Conservation (phyloP, 345 rosid species). For the Orychophragmus violaceus region DNA sequence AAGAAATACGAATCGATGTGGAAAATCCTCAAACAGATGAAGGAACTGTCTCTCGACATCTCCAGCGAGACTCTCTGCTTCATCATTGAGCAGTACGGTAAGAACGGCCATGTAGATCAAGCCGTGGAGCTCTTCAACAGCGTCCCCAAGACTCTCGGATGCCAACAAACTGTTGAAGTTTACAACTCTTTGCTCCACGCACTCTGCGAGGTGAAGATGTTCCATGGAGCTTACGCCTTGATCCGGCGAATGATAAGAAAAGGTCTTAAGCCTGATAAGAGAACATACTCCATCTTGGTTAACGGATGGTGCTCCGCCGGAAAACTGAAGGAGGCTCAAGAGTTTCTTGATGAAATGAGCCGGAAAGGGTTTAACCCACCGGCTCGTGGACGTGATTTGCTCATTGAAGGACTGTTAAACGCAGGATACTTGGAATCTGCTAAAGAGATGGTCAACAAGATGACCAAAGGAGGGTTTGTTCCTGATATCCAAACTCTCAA, state of each 20-base stretch:
- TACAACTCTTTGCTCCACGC: constrained; percentile 74
- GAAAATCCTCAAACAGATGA: constrained; percentile 70
- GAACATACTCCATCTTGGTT: constrained; percentile 57
- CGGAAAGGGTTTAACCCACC: constrained; percentile 79
- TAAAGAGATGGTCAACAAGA: constrained; percentile 64
- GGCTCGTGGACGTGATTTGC: constrained; percentile 78
- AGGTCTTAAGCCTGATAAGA: constrained; percentile 55
- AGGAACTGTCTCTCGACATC: constrained; percentile 39
- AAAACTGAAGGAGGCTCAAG: constrained; percentile 75
- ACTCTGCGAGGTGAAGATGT: constrained; percentile 73
- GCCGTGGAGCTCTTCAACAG: constrained; percentile 84
- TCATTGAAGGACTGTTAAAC: constrained; percentile 73
- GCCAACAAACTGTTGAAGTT: constrained; percentile 44
- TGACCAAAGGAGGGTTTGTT: constrained; percentile 63
- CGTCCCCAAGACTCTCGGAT: constrained; percentile 39
- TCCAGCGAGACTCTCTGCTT: constrained; percentile 57
- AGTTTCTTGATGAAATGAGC: constrained; percentile 82
- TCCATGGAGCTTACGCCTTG: constrained; percentile 79
- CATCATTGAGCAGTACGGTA: constrained; percentile 73
- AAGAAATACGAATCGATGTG: constrained; percentile 75
- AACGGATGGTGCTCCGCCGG: constrained; percentile 85
- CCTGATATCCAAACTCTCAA: constrained; percentile 68
- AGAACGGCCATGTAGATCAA: constrained; percentile 63
- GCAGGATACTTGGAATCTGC: constrained; percentile 82
- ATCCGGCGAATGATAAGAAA: constrained; percentile 78